Base-by-base conservation (phyloP, 176 grass and related monocot species). In the Oryza glaberrima region DNA sequence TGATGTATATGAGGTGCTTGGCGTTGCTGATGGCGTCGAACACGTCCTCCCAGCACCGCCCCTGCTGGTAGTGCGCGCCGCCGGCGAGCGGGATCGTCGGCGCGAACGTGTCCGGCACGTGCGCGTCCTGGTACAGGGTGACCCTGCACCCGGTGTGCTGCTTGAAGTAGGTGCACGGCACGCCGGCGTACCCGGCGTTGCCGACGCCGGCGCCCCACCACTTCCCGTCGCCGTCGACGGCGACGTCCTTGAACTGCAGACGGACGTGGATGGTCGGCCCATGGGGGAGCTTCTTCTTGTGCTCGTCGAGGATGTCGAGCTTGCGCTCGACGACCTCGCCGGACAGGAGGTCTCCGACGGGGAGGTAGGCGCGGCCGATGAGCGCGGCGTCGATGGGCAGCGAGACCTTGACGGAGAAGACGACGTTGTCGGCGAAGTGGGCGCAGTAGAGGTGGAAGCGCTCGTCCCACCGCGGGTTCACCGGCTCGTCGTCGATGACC, bases 401-500 rank as follows among this genome's bases (percentile, higher is more conserved):
- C 63, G 90, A 83, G 9, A 76, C 69, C 88, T 98, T 98, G 87
- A 98, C 83, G 35, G 93, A 91, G 89, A 98, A 94, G 22, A 95
- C 87, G 70, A 95, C 67, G 78, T 90, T 44, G n/a, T 89, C 43
- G 23, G 91, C 91, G 91, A 87, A 89, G 82, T 98, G 93, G 0
- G 96, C 96, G 74, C 96, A 98, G 87, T 98, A 95, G 58, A 98
- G 91, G 88, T 92, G 96, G 84, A 98, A 98, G 5, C 78, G 78
- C 80, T 98, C 93, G 67, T 95, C 90, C 96, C 96, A 98, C 22
- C 93, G 88, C 36, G 96, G 96, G 82, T 98, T 98, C 73, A 76
- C 80, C 13, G 93, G 83, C 84, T 98, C 93, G 22, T 84, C 76
- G 66, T 70, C 17, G 82, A 95, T 85, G 73, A 92, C 89, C 71